phyloP scores from a whole-genome alignment of 495 filamentous ascomycete species.

The Lasiosphaeria ovina region DNA sequence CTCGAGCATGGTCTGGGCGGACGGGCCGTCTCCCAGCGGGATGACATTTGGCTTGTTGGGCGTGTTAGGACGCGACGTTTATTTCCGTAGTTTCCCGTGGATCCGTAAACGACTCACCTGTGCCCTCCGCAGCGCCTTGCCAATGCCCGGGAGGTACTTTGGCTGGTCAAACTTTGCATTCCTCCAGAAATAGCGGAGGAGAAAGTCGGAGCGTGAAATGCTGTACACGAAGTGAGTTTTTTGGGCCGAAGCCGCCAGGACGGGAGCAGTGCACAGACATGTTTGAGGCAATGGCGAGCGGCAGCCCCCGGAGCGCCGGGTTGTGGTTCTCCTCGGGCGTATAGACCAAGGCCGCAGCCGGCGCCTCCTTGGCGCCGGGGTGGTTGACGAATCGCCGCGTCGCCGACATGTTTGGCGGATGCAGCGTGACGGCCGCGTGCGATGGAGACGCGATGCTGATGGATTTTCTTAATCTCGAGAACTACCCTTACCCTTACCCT shows the following conservation, averaged over 20 bases:
- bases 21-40: constrained; percentile 46
- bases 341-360: constrained; percentile 23
- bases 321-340: constrained; percentile 28
- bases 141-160: constrained; percentile 56
- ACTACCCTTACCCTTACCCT: too few species aligned
- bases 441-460: too few species aligned
- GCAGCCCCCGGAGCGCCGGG: constrained; percentile 30
- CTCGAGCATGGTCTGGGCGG: constrained; percentile 25
- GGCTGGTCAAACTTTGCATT: constrained; percentile 72
- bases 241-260: background rate
- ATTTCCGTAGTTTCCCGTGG: background rate
- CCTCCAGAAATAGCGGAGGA: constrained; percentile 48
- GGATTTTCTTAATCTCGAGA: too few species aligned
- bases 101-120: constrained; percentile 37
- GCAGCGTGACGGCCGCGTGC: too few species aligned
- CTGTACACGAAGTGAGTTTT: background rate
- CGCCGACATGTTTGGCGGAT: constrained; percentile 9
- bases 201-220: constrained; percentile 23
- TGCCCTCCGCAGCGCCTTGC: constrained; percentile 58
- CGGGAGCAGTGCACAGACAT: constrained; percentile 21
- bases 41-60: constrained; percentile 68
- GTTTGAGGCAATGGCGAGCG: constrained; percentile 25
- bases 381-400: constrained; percentile 31
- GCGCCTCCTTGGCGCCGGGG: constrained; percentile 33
- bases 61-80: background rate